Evolutionary conservation across 257 asterid genomes (phyloP).

Genomic region (Schizonepeta tenuifolia): DNA sequence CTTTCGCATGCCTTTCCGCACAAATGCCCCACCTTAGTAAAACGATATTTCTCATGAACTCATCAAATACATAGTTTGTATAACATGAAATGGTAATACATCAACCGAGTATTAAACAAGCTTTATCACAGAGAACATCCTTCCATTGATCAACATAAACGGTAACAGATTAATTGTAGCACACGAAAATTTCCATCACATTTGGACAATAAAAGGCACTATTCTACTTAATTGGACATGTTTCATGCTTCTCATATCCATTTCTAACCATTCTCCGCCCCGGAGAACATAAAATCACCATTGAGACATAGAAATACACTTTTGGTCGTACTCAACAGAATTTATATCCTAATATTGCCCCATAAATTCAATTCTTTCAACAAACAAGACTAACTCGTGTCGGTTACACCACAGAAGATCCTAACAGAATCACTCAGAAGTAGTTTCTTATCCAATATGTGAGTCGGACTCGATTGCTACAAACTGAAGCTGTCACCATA

Average conservation of each 20-base stretch:
- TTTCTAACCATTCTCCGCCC: conserved; percentile 11
- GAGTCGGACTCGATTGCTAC: conserved; percentile 15
- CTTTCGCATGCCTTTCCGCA: background rate
- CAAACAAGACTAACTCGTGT: background rate
- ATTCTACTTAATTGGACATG: background rate
- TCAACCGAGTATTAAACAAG: background rate
- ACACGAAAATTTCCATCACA: background rate
- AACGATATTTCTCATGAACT: background rate
- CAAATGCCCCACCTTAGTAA: background rate
- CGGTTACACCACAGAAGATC: background rate
- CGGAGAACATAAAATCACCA: background rate
- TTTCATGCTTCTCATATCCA: conserved; percentile 8
- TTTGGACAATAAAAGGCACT: background rate
- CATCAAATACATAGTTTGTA: background rate
- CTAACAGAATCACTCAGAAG: background rate
- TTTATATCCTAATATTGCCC: background rate
- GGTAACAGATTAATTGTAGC: background rate
- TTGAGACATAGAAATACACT: background rate
- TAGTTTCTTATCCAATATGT: conserved; percentile 6
- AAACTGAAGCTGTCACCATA: background rate
- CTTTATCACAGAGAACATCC: background rate
- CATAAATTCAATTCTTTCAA: conserved; percentile 6
- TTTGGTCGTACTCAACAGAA: background rate
- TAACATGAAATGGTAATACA: conserved; percentile 1
- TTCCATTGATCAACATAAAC: background rate